Evolutionary conservation across 768 basidiomycete species (phyloP).

Genomic region (Hypholoma sublateritium): DNA sequence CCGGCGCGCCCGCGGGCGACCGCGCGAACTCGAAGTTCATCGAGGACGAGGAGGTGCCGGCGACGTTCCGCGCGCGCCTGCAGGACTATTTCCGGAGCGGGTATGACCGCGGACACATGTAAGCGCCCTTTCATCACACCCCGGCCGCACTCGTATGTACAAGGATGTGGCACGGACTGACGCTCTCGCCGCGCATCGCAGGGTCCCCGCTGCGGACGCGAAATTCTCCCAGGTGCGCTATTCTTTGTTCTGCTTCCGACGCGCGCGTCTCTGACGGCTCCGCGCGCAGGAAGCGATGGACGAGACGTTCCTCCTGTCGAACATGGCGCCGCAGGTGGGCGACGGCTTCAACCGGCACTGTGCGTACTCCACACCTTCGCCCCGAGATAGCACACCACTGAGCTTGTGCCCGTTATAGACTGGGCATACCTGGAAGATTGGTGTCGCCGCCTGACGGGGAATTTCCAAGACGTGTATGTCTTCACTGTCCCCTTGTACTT

Average conservation of each 20-base stretch:
- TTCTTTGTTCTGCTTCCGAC: background rate
- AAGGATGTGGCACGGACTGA: background rate
- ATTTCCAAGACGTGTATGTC: slow-evolving; percentile 92
- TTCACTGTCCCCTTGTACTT: slow-evolving; percentile 98
- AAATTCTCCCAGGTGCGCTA: slow-evolving; percentile 73
- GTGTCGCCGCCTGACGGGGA: slow-evolving; percentile 86
- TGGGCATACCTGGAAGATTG: slow-evolving; percentile 98
- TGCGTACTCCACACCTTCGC: slow-evolving; percentile 24
- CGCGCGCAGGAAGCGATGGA: slow-evolving; percentile 78
- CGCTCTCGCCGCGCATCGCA: slow-evolving; percentile 23
- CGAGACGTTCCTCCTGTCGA: slow-evolving; percentile 92
- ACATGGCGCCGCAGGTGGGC: slow-evolving; percentile 98
- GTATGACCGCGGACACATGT: slow-evolving; percentile 98
- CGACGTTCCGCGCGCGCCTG: slow-evolving; percentile 75
- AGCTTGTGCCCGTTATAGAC: slow-evolving; percentile 44
- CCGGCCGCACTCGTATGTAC: background rate
- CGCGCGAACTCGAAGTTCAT: slow-evolving; percentile 74
- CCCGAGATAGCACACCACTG: background rate
- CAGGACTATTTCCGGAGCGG: slow-evolving; percentile 92
- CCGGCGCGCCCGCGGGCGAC: slow-evolving; percentile 51
- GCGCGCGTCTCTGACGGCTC: background rate
- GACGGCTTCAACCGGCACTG: slow-evolving; percentile 98
- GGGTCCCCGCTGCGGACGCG: slow-evolving; percentile 97
- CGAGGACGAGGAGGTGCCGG: slow-evolving; percentile 82
- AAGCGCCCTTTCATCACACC: slow-evolving; percentile 19